Conservation (phyloP, 2,329 filamentous ascomycete genomes). For the Diaporthe caulivora region DNA sequence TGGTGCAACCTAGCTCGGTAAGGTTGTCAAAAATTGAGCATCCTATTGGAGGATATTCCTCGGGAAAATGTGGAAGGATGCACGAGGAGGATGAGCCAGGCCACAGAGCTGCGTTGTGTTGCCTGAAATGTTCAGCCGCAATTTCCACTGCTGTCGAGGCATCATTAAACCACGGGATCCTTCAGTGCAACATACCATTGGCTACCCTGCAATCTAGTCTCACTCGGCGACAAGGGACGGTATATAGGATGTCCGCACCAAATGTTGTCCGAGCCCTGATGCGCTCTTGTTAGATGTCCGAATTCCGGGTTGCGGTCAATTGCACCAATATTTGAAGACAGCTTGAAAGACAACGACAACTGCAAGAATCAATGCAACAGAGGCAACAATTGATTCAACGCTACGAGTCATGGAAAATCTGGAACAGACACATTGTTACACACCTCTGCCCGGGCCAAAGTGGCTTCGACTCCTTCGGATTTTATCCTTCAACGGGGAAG, state of each 20-base stretch:
- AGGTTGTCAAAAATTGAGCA: background rate
- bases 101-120: background rate
- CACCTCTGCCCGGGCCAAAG: background rate
- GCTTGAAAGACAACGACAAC: background rate
- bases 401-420: background rate
- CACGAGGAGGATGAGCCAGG: background rate
- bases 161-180: slow-evolving; percentile 8
- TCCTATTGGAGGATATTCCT: background rate
- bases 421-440: background rate
- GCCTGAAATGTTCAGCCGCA: slow-evolving; percentile 18
- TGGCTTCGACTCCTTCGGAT: slow-evolving; percentile 6
- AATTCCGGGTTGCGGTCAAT: background rate
- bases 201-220: background rate
- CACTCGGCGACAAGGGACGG: background rate
- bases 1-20: background rate
- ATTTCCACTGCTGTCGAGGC: slow-evolving; percentile 4
- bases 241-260: background rate
- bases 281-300: background rate
- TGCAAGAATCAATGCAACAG: background rate
- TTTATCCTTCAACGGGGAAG: background rate
- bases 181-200: slow-evolving; percentile 6
- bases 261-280: background rate
- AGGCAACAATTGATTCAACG: background rate
- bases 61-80: background rate
- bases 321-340: background rate